Evolutionary conservation across 805 yeast genomes (phyloP).

Genomic region (Candida quercuum): DNA sequence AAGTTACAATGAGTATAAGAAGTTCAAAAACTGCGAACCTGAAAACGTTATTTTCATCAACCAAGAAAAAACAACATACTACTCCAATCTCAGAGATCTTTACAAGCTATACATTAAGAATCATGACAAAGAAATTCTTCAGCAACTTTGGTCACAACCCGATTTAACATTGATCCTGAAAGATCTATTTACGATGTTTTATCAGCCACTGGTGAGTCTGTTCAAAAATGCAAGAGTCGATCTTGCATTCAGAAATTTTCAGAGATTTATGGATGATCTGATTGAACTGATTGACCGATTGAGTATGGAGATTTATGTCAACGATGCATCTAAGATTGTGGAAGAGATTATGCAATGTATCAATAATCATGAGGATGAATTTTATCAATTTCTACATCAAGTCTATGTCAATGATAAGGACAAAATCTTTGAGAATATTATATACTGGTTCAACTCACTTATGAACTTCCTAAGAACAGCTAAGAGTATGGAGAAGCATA

Average conservation of each 20-base stretch:
- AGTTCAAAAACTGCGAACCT: constrained; percentile 23
- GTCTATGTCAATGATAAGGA: constrained; percentile 75
- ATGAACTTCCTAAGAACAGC: constrained; percentile 60
- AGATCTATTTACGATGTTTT: constrained; percentile 65
- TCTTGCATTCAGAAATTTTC: constrained; percentile 57
- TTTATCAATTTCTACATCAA: constrained; percentile 73
- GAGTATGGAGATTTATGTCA: constrained; percentile 42
- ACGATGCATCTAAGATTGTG: constrained; percentile 59
- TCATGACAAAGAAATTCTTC: constrained; percentile 70
- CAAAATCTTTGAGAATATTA: constrained; percentile 64
- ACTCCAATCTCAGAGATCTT: constrained; percentile 51
- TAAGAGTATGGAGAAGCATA: constrained; percentile 32
- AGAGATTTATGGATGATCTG: constrained; percentile 63
- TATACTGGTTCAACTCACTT: constrained; percentile 69
- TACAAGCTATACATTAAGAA: constrained; percentile 60
- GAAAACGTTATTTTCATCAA: constrained; percentile 14
- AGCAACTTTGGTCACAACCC: constrained; percentile 80
- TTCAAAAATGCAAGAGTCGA: constrained; percentile 65
- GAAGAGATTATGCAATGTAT: constrained; percentile 59
- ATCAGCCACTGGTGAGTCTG: constrained; percentile 66
- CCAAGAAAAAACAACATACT: constrained; percentile 28
- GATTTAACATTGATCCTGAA: constrained; percentile 71
- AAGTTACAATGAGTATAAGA: constrained; percentile 21
- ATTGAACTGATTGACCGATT: constrained; percentile 47
- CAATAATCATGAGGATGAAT: constrained; percentile 64